Base-by-base conservation (phyloP, 139 green algal genomes). In the Chara braunii region DNA sequence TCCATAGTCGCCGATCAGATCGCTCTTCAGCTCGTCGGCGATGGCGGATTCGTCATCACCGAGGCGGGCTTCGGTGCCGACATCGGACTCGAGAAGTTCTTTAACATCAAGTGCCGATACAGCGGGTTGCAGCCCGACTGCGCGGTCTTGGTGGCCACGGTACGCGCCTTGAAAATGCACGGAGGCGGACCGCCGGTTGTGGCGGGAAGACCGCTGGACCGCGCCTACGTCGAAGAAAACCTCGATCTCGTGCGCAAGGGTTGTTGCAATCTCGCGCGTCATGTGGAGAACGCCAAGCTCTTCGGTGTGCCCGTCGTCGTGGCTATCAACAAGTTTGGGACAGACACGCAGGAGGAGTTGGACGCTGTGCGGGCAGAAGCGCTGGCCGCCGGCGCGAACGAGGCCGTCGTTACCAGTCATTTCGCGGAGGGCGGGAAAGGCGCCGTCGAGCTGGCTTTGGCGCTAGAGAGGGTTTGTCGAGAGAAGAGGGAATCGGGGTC, bases 11-110 rank as follows among this genome's bases (percentile, higher is more conserved):
- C 93, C 6, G 93, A 99, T 74, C 69, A 82, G 58, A 85, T 99
- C 26, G 93, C 77, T 1, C 81, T 97, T 9, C 94, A 93, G 68
- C 85, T 97, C 52, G 93, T 96, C 3, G 88, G 88, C 5, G 56
- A 79, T 8, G 88, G 92, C 22, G 93, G 93, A 18, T 95, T 85
- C 60, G 88, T 94, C 22, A 76, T 97, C 33, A 97, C 93, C 1
- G 93, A 99, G 84, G 89, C 92, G 50, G 59, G 93, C 31, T 99
- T 99, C 78, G 94, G 94, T 12, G 84, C 93, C 0, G 94, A 99
- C 82, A 98, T 99, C 48, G 94, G 94, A 3, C 70, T 91, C 45
- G 94, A 99, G 80, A 99, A 99, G 42, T 84, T 85, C 66, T 73
- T 80, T 29, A 92, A 95, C 84, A 95, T 95, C 81, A 96, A 96